Conservation (phyloP, 2,329 filamentous ascomycete species). For the Phialemoniopsis sp. region DNA sequence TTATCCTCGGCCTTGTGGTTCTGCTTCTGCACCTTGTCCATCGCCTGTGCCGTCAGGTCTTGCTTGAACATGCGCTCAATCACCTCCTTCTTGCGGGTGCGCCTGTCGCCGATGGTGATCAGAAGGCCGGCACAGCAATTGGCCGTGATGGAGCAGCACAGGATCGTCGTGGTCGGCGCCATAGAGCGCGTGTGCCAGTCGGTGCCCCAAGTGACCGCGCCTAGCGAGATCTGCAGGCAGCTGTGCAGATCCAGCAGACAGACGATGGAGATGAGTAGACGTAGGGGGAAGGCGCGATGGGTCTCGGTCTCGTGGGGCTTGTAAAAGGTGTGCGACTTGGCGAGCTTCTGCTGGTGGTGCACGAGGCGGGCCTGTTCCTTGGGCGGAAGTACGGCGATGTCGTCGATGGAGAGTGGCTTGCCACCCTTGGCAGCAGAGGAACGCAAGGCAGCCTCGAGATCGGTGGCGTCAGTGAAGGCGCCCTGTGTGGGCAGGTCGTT, state of each 20-base stretch:
- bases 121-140: conserved; percentile 75
- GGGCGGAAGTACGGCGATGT: conserved; percentile 57
- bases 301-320: conserved; percentile 83
- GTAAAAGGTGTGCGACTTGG: conserved; percentile 83
- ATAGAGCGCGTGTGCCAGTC: conserved; percentile 64
- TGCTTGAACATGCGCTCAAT: conserved; percentile 73
- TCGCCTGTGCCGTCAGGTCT: conserved; percentile 62
- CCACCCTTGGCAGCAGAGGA: no score
- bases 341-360: conserved; percentile 76
- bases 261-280: conserved; percentile 72
- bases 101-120: conserved; percentile 72
- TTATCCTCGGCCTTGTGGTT: conserved; percentile 24
- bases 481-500: conserved; percentile 58
- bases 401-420: conserved; percentile 24
- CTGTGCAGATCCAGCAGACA: conserved; percentile 76
- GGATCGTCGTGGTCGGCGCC: conserved; percentile 75
- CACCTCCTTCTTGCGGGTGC: conserved; percentile 82
- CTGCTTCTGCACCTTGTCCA: conserved; percentile 44
- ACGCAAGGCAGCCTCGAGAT: conserved; percentile 14
- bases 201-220: conserved; percentile 75
- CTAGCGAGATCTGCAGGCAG: conserved; percentile 74
- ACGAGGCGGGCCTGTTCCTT: conserved; percentile 66
- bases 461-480: conserved; percentile 21
- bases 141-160: conserved; percentile 72
- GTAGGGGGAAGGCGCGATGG: conserved; percentile 73